Evolutionary conservation across 495 filamentous ascomycete genomes (phyloP).

Genomic region (Penicillium desertorum): DNA sequence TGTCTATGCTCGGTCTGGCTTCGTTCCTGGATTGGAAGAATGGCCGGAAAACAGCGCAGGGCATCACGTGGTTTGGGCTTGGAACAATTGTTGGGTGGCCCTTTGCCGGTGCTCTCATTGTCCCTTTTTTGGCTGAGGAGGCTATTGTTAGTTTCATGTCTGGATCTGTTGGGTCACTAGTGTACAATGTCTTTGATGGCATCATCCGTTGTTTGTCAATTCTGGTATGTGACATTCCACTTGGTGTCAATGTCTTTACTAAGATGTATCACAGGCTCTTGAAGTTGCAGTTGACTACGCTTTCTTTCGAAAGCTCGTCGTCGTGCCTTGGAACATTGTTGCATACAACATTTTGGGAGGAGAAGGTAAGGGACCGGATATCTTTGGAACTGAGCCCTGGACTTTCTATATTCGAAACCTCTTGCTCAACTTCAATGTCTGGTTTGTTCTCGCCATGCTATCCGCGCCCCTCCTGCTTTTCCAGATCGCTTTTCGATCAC

Average conservation of each 20-base stretch:
- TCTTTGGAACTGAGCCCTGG: constrained; percentile 97
- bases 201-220: constrained; percentile 62
- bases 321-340: constrained; percentile 90
- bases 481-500: constrained; percentile 45
- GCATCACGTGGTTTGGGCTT: constrained; percentile 90
- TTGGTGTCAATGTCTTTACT: constrained; percentile 19
- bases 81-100: constrained; percentile 93
- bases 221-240: constrained; percentile 56
- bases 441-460: constrained; percentile 81
- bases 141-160: constrained; percentile 59
- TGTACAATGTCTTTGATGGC: constrained; percentile 64
- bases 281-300: constrained; percentile 70
- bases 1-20: constrained; percentile 78
- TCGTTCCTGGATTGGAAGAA: constrained; percentile 84
- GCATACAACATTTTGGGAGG: constrained; percentile 91
- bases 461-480: constrained; percentile 61
- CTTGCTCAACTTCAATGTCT: constrained; percentile 90
- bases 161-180: constrained; percentile 53
- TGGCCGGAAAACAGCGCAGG: constrained; percentile 71
- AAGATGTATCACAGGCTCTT: constrained; percentile 40
- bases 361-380: constrained; percentile 75
- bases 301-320: constrained; percentile 74
- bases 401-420: constrained; percentile 94
- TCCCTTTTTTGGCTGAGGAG: constrained; percentile 84
- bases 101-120: constrained; percentile 77